Evolutionary conservation across 2,329 filamentous ascomycete genomes (phyloP).

Genomic region (Aspergillus transmontanensis): DNA sequence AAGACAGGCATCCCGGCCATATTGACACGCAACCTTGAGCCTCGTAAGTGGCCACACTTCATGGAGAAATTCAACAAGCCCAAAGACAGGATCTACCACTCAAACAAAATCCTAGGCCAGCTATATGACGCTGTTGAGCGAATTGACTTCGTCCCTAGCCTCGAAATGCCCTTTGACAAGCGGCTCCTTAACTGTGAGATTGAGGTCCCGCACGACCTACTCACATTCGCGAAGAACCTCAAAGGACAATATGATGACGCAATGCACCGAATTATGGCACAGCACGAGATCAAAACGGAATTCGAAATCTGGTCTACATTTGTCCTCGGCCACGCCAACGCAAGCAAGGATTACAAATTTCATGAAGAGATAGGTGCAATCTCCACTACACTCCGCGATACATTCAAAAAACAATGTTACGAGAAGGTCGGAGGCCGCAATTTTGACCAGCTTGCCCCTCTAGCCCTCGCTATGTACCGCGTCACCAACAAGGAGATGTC

Average conservation of each 20-base stretch:
- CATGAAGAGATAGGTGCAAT: conserved; percentile 79
- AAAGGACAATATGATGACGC: conserved; percentile 78
- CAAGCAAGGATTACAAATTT: conserved; percentile 79
- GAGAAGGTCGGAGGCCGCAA: conserved; percentile 64
- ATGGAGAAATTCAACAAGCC: conserved; percentile 68
- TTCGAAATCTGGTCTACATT: conserved; percentile 93
- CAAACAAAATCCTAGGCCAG: conserved; percentile 71
- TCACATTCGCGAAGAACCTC: conserved; percentile 64
- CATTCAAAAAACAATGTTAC: conserved; percentile 69
- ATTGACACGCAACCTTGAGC: conserved; percentile 64
- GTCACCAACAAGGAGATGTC: conserved; percentile 74
- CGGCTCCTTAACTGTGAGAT: conserved; percentile 68
- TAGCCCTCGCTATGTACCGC: conserved; percentile 85
- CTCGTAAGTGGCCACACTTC: conserved; percentile 77
- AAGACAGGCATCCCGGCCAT: conserved; percentile 82
- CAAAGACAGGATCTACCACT: conserved; percentile 61
- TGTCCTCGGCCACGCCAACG: conserved; percentile 71
- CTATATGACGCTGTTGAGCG: conserved; percentile 77
- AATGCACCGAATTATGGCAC: conserved; percentile 78
- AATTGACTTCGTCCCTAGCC: conserved; percentile 72
- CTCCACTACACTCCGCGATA: conserved; percentile 65
- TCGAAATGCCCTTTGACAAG: conserved; percentile 71
- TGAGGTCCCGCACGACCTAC: conserved; percentile 54
- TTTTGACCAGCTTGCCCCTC: conserved; percentile 63
- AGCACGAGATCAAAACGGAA: conserved; percentile 80